These are phyloP conservation scores for Cyclocybe cylindracea DNA, from an alignment of 768 basidiomycete species.

Conservation along the genomic window DNA sequence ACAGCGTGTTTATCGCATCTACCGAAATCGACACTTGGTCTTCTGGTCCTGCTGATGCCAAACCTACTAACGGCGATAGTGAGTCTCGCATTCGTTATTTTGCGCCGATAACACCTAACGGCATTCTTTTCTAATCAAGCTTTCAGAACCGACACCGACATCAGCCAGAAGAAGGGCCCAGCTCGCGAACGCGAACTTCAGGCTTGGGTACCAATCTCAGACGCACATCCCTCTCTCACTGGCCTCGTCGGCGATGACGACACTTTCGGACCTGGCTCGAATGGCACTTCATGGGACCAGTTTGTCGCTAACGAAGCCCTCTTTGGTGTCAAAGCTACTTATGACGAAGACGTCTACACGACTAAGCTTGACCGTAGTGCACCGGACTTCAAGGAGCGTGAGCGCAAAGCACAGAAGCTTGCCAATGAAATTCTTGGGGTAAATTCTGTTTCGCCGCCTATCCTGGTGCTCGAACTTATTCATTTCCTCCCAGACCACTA, in stretches of 20 bases:
- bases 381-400: slow-evolving; percentile 86
- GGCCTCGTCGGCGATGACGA: slow-evolving; percentile 55
- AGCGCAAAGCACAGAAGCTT: slow-evolving; percentile 82
- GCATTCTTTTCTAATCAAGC: slow-evolving; percentile 39
- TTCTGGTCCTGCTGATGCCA: slow-evolving; percentile 74
- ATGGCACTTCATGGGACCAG: slow-evolving; percentile 76
- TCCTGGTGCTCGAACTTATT: slow-evolving; percentile 1
- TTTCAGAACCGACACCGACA: slow-evolving; percentile 84
- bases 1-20: slow-evolving; percentile 66
- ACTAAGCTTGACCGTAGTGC: slow-evolving; percentile 86
- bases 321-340: slow-evolving; percentile 90
- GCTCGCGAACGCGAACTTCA: slow-evolving; percentile 77
- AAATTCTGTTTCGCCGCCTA: slow-evolving; percentile 27
- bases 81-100: slow-evolving; percentile 29
- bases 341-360: slow-evolving; percentile 93
- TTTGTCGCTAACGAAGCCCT: slow-evolving; percentile 91
- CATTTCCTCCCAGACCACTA: slow-evolving; percentile 42
- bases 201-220: slow-evolving; percentile 64
- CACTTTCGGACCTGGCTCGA: slow-evolving; percentile 61
- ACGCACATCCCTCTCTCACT: slow-evolving; percentile 28
- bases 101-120: not conserved
- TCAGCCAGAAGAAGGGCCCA: slow-evolving; percentile 54
- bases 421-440: slow-evolving; percentile 92
- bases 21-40: slow-evolving; percentile 74
- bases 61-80: slow-evolving; percentile 73